A percentile compares a stretch with the other conserved stretches of the same genome.
phyloP scores from a whole-genome alignment of 2,329 filamentous ascomycete genomes.

The Lachnellula subtilissima region DNA sequence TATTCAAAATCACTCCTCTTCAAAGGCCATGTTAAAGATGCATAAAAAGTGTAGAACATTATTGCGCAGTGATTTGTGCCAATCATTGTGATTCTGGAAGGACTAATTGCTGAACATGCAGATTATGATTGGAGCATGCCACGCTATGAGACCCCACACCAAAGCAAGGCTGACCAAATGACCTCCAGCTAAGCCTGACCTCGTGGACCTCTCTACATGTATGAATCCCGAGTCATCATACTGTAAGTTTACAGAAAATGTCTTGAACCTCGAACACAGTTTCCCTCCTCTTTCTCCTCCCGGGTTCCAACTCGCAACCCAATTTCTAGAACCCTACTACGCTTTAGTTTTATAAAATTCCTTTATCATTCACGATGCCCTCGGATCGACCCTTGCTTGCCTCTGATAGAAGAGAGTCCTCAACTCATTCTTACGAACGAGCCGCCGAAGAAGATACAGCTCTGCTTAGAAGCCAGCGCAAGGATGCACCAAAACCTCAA shows the following conservation, averaged over 20 bases:
- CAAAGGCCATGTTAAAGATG: no score
- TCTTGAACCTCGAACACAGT: conserved; percentile 4
- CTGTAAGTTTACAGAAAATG: neutral
- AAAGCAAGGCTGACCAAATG: neutral
- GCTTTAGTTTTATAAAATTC: neutral
- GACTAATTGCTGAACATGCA: no score
- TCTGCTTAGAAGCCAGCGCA: conserved; percentile 30
- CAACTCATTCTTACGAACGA: conserved; percentile 49
- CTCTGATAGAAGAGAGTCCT: conserved; percentile 44
- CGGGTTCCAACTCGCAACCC: neutral
- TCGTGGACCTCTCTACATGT: neutral
- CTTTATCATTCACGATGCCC: conserved; percentile 16
- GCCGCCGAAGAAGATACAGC: conserved; percentile 43
- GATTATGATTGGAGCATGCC: no score
- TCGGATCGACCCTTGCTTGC: conserved; percentile 28
- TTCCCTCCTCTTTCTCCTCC: neutral
- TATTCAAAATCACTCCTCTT: no score
- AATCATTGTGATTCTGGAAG: no score
- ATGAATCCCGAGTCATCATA: neutral
- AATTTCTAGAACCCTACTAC: no score
- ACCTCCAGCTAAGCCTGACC: neutral
- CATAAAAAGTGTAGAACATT: no score
- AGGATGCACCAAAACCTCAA: conserved; percentile 20
- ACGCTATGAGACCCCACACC: no score
- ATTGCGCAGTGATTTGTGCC: no score